Evolutionary conservation across 1,139 yeast genomes (phyloP).

Genomic region (Yamadazyma friedrichii): DNA sequence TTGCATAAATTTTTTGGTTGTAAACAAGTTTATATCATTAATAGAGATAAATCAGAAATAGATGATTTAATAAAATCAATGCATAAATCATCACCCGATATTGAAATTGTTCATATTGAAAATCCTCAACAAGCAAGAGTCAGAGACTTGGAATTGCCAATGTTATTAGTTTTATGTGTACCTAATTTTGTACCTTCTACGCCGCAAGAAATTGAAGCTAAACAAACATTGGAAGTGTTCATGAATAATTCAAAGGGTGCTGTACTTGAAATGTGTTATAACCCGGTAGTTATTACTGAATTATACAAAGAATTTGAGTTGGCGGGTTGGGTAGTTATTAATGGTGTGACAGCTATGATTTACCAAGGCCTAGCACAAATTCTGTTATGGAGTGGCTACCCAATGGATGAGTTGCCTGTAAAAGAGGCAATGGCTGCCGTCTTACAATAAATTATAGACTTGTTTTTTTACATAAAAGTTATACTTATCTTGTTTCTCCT

Average conservation of each 20-base stretch:
- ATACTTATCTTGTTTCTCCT: too few relatives aligned
- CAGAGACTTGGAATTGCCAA: slow-evolving; percentile 14
- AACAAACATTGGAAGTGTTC: slow-evolving; percentile 24
- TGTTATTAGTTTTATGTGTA: slow-evolving; percentile 24
- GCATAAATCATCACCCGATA: slow-evolving; percentile 19
- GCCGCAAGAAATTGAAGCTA: slow-evolving; percentile 21
- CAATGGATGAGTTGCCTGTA: slow-evolving; percentile 31
- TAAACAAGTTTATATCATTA: slow-evolving; percentile 23
- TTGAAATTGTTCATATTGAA: slow-evolving; percentile 21
- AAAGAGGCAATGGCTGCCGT: slow-evolving; percentile 10
- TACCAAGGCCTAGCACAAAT: slow-evolving; percentile 31
- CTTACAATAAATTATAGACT: neutral
- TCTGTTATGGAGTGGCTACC: slow-evolving; percentile 27
- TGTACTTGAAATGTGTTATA: slow-evolving; percentile 33
- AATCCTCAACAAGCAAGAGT: slow-evolving; percentile 21
- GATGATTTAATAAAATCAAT: slow-evolving; percentile 17
- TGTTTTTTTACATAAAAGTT: neutral
- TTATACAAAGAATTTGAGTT: slow-evolving; percentile 22
- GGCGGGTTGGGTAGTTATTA: slow-evolving; percentile 25
- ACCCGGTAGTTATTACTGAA: slow-evolving; percentile 23
- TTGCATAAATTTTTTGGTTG: slow-evolving; percentile 23
- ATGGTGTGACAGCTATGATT: slow-evolving; percentile 28
- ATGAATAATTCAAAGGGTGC: slow-evolving; percentile 21
- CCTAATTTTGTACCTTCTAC: slow-evolving; percentile 26
- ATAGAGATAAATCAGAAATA: slow-evolving; percentile 24